A percentile compares a stretch with the other conserved stretches of the same genome.
Conservation (phyloP, 129 eudicot genomes). For the Artemisia tridentata region DNA sequence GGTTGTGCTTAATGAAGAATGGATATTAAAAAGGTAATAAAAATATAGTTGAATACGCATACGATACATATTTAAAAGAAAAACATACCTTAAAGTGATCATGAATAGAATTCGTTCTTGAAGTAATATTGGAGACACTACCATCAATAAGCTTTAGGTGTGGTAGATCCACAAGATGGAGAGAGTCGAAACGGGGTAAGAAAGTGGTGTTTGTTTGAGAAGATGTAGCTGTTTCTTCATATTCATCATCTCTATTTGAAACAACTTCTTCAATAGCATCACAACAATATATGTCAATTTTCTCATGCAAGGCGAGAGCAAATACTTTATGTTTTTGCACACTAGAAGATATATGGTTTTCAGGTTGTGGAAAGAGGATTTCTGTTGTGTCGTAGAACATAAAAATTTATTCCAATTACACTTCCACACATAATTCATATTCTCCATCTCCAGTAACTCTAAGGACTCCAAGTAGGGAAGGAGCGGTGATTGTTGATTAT, state of each 20-base stretch:
- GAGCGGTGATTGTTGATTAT: background rate
- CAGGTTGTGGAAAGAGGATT: too few species aligned
- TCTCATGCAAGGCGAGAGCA: too few species aligned
- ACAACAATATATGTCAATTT: rapidly evolving
- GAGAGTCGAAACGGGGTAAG: background rate
- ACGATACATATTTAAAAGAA: background rate
- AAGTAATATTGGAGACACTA: background rate
- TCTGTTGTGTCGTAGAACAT: too few species aligned
- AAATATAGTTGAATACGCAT: too few species aligned
- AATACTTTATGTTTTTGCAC: too few species aligned
- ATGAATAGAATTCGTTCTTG: background rate
- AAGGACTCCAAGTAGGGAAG: background rate
- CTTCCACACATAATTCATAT: conserved; percentile 18
- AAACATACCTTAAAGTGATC: background rate
- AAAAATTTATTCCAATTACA: too few species aligned
- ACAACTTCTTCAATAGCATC: conserved; percentile 10
- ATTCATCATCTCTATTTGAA: conserved; percentile 3
- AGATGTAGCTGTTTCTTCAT: background rate
- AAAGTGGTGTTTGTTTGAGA: background rate
- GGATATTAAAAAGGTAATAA: too few species aligned
- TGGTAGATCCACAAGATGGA: background rate
- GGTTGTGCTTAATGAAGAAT: too few species aligned
- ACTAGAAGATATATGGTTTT: too few species aligned
- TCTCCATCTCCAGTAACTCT: background rate
- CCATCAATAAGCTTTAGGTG: background rate